Conservation (phyloP, 768 basidiomycete species). For the Boletus sp. region DNA sequence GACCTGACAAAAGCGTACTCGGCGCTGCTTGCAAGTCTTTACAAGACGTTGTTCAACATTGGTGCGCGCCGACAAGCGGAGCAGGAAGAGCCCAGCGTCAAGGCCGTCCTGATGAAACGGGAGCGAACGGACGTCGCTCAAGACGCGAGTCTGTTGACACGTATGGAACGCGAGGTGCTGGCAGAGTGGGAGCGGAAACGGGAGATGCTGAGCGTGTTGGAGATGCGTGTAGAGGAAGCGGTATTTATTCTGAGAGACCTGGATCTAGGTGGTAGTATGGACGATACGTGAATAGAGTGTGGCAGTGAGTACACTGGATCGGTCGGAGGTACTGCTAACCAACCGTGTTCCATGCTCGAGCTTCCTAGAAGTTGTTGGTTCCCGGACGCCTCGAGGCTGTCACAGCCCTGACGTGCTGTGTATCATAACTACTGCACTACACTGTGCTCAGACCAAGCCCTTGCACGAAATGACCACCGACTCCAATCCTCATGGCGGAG, state of each 20-base stretch:
- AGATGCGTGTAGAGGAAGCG: slow-evolving; percentile 83
- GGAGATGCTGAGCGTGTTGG: slow-evolving; percentile 72
- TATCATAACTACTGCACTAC: neutral
- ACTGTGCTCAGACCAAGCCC: neutral
- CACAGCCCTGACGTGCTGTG: slow-evolving; percentile 8
- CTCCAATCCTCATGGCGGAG: neutral
- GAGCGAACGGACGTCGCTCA: slow-evolving; percentile 82
- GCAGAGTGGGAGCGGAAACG: slow-evolving; percentile 70
- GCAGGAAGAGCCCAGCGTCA: slow-evolving; percentile 58
- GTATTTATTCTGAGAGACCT: slow-evolving; percentile 89
- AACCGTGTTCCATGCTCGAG: neutral
- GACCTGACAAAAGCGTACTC: slow-evolving; percentile 82
- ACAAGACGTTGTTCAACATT: slow-evolving; percentile 91
- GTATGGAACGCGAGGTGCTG: slow-evolving; percentile 74
- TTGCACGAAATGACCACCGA: slow-evolving; percentile 4
- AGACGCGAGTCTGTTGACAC: slow-evolving; percentile 63
- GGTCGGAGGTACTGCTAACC: neutral
- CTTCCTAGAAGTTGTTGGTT: neutral
- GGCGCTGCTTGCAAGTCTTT: slow-evolving; percentile 69
- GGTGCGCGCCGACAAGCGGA: slow-evolving; percentile 70
- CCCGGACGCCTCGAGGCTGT: neutral
- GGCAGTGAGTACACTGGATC: neutral
- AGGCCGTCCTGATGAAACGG: slow-evolving; percentile 74
- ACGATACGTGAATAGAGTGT: slow-evolving; percentile 37
- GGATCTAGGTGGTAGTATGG: slow-evolving; percentile 43